Evolutionary conservation across 2,329 filamentous ascomycete species (phyloP), one percentile per base, ranked within the genome.

Genomic region (Diaporthe citrichinensis): DNA sequence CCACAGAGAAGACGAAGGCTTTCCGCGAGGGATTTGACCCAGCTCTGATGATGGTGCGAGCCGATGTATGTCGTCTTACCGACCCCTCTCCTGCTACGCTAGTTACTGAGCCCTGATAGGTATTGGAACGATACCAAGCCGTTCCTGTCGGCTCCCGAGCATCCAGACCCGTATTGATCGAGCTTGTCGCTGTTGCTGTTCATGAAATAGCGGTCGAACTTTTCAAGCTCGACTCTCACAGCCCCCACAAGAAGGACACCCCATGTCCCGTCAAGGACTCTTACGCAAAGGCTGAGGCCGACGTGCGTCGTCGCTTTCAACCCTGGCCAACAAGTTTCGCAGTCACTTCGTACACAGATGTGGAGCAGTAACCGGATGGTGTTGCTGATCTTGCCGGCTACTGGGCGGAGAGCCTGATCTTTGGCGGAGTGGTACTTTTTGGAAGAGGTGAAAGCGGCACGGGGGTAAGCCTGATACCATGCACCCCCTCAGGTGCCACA

Each of bases 351-450:
- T 84, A 83, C 71, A 12, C 4, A 1, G 77, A 80, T 53, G 75
- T 80, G 53, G 78, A 82, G 15, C 79, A 82, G 53, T 84, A 84
- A 61, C 81, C 81, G n/a, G 71, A 81, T 4, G 80, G 79, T 12
- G 61, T 81, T 28, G 80, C 80, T 14, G 80, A 82, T 62, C 71
- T 78, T 39, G 80, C 80, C 2, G 81, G 80, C 4, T 82, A 81
- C 74, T 82, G 81, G 81, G 81, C 79, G 3, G 81, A 82, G 73
- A 65, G 61, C 9, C 78, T 78, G 4, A 81, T 81, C 46, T 73
- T 82, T 1, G 80, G 81, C 4, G 80, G 81, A 5, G 80, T 81
- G 3, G 76, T 77, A 15, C 51, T 80, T 1, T 81, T 80, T 58
- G 78, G 79, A 46, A 20, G 76, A 51, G 31, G 17, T n/a, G 25